phyloP scores from a whole-genome alignment of 352 stramenopile species.

The Globisporangium echinulatum region DNA sequence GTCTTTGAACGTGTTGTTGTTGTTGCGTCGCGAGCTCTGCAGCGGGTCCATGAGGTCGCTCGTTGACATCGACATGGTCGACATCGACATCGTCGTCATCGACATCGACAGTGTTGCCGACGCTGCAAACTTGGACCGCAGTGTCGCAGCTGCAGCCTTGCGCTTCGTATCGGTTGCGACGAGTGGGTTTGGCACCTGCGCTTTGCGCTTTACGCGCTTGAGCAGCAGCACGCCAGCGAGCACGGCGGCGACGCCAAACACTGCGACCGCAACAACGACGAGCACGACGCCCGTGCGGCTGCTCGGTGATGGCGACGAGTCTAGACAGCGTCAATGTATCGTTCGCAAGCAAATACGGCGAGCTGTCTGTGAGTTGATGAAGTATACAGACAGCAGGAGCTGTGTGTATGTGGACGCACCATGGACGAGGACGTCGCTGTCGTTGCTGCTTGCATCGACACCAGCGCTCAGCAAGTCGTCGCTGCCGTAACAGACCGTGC shows the following conservation, averaged over 20 bases:
- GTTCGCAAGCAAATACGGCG: too few relatives aligned
- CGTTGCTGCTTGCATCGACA: conserved; percentile 18
- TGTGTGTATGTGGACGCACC: background rate
- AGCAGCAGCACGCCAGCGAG: conserved; percentile 49
- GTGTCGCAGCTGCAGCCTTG: conserved; percentile 21
- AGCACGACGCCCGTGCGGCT: conserved; percentile 22
- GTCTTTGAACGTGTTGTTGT: conserved; percentile 39
- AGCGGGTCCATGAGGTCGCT: conserved; percentile 27
- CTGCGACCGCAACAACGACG: conserved; percentile 32
- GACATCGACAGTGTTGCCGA: conserved; percentile 12
- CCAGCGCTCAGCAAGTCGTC: conserved; percentile 36
- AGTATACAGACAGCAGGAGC: background rate
- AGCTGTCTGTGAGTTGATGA: background rate
- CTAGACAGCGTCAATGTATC: background rate
- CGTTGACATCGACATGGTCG: conserved; percentile 14
- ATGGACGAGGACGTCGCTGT: conserved; percentile 13
- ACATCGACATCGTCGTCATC: conserved; percentile 20
- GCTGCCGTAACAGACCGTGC: conserved; percentile 39
- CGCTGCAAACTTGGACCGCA: conserved; percentile 16
- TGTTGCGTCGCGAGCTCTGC: conserved; percentile 31
- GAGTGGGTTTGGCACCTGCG: conserved; percentile 20
- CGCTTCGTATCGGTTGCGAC: conserved; percentile 28
- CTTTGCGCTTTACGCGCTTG: conserved; percentile 51
- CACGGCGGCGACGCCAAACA: conserved; percentile 37
- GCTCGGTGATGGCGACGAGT: background rate